Evolutionary conservation across 2,329 filamentous ascomycete genomes (phyloP), one percentile per base, ranked within the genome.

Genomic region (Sarocladium brachiariae): DNA sequence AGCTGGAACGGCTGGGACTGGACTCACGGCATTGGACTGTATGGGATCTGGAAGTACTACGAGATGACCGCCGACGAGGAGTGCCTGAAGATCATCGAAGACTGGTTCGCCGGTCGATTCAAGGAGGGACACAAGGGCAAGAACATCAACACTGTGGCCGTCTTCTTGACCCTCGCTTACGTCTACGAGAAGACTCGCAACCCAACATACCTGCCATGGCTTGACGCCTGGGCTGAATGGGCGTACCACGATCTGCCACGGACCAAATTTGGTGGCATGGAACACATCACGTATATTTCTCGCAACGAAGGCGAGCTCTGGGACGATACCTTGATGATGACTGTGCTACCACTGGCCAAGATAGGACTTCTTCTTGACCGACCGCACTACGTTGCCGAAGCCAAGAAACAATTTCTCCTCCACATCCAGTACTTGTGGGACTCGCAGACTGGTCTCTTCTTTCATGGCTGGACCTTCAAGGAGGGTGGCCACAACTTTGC

Each of bases 251-350:
- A 88, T 48, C 75, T 91, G 24, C 80, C 81, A 11, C 76, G 86
- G 35, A 91, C 87, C 1, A 79, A 77, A 47, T 84, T 81, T 61
- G 86, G 83, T 43, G 75, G 84, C 52, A 86, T 89, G 73, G 86
- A 89, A 65, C 86, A 87, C 65, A 79, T 85, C 54, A 91, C 87
- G 0, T 90, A 90, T 58, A 67, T 84, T 27, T 76, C 80, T 2
- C 75, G 78, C 55, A 89, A 92, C 65, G 74, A 82, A 54, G 77
- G 88, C 63, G 84, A 91, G 69, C 73, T 91, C 19, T 92, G 87
- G 87, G 87, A 90, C 57, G 87, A 92, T 63, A 92, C 87, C 5
- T 73, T 92, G 39, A 91, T 92, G 87, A 92, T 92, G 87, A 90
- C 86, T 1, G 87, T 89, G 5, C 70, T 91, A 66, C 87, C 87